Conservation (phyloP, 2,329 filamentous ascomycete genomes). For the Colletotrichum eremochloae region DNA sequence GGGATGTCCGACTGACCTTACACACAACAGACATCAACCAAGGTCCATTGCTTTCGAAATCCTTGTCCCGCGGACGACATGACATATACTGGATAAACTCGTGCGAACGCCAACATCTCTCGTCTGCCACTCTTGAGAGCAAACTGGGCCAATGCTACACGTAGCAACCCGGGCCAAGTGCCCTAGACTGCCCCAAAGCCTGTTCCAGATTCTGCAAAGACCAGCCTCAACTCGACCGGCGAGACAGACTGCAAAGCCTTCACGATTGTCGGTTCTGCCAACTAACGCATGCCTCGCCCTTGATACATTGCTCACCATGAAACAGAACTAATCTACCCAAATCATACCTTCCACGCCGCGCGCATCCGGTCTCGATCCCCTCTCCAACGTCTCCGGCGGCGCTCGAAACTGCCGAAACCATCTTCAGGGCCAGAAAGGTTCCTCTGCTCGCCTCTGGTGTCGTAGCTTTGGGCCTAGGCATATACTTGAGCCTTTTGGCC, state of each 20-base stretch:
- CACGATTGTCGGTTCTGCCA: constrained; percentile 2
- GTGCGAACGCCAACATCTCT: not conserved
- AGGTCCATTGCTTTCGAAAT: not conserved
- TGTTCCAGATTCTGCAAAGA: not conserved
- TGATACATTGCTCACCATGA: not conserved
- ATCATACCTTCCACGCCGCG: constrained; percentile 5
- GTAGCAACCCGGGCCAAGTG: not conserved
- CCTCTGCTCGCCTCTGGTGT: constrained; percentile 38
- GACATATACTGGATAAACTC: not conserved
- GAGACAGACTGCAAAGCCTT: not conserved
- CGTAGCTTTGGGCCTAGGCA: constrained; percentile 35
- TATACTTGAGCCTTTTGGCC: constrained; percentile 37
- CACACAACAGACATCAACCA: not conserved
- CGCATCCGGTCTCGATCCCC: not conserved
- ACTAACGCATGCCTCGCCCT: not conserved
- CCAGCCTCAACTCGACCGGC: constrained; percentile 6
- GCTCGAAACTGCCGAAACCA: constrained; percentile 37
- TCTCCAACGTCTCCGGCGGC: not conserved
- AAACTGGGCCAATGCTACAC: not conserved
- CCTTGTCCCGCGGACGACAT: not conserved
- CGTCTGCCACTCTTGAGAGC: not conserved
- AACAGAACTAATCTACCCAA: not conserved
- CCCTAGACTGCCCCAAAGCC: not conserved
- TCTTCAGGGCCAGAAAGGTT: constrained; percentile 37
- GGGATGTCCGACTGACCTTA: not conserved